Percentiles rank a stretch among this genome's conserved stretches.
phyloP scores from a whole-genome alignment of 169 alveolate genomes.

The Plasmodium malariae region DNA sequence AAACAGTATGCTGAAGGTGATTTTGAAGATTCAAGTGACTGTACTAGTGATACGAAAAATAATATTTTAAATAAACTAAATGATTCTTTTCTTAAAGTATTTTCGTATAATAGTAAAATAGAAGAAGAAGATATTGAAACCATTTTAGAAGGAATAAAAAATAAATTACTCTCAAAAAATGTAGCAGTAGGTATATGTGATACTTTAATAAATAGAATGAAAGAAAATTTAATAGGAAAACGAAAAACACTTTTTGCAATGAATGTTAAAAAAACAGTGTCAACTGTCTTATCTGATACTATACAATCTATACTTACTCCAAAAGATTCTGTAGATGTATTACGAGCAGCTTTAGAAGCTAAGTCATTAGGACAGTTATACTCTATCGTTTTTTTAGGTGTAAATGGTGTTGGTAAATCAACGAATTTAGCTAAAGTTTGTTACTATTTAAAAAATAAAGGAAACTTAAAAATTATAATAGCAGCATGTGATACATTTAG shows the following conservation, averaged over 20 bases:
- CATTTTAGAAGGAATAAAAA: conserved; percentile 87
- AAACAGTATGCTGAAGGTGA: conserved; percentile 26
- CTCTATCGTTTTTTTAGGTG: conserved; percentile 96
- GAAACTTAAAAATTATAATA: conserved; percentile 94
- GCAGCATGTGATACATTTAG: conserved; percentile 99
- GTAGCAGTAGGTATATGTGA: conserved; percentile 94
- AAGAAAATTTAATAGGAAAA: conserved; percentile 87
- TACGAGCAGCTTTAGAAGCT: conserved; percentile 93
- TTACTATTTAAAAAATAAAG: conserved; percentile 95
- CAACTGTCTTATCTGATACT: conserved; percentile 89
- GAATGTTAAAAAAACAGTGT: conserved; percentile 88
- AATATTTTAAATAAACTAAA: conserved; percentile 78
- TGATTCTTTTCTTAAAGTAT: conserved; percentile 87
- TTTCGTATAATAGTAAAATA: conserved; percentile 87
- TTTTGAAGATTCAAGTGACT: conserved; percentile 61
- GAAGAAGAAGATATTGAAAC: conserved; percentile 90
- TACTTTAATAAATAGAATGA: conserved; percentile 89
- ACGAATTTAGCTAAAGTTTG: conserved; percentile 99
- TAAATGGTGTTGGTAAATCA: conserved; percentile 99
- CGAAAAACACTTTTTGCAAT: conserved; percentile 91
- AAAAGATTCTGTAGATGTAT: conserved; percentile 91
- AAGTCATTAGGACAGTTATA: conserved; percentile 93
- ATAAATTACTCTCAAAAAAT: conserved; percentile 90
- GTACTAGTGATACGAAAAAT: conserved; percentile 29
- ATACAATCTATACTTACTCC: conserved; percentile 93